phyloP scores from a whole-genome alignment of 2,329 filamentous ascomycete genomes.

The Chaetomiaceae sp. region DNA sequence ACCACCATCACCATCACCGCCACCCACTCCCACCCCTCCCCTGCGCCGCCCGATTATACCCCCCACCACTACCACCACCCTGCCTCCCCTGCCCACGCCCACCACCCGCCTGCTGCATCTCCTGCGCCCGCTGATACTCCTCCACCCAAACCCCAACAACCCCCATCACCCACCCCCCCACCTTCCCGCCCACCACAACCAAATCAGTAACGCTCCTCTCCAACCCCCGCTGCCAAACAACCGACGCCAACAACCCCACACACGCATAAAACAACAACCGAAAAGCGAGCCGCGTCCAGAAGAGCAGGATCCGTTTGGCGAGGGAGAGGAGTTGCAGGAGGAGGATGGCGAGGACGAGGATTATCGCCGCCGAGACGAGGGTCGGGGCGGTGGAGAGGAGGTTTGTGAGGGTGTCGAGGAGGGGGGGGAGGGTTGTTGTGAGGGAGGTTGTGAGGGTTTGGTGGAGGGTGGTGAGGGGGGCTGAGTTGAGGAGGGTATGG shows the following conservation, averaged over 20 bases:
- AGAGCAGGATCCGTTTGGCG: constrained; percentile 67
- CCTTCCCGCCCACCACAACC: constrained; percentile 38
- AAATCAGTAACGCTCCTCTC: constrained; percentile 60
- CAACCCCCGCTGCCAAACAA: constrained; percentile 61
- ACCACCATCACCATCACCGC: neutral
- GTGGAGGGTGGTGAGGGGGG: constrained; percentile 16
- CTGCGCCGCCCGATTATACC: neutral
- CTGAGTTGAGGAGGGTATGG: constrained; percentile 16
- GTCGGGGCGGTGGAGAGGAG: constrained; percentile 38
- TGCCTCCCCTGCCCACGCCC: neutral
- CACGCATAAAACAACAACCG: constrained; percentile 60
- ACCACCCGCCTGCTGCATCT: constrained; percentile 6
- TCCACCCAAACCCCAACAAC: constrained; percentile 51
- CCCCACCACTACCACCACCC: neutral
- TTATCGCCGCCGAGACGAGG: constrained; percentile 40
- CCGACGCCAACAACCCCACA: constrained; percentile 49
- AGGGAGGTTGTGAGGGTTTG: constrained; percentile 45
- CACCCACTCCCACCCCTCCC: neutral
- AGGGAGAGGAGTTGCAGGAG: constrained; percentile 64
- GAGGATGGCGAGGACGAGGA: constrained; percentile 52
- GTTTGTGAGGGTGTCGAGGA: constrained; percentile 19
- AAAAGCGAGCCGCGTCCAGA: constrained; percentile 66
- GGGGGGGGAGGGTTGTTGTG: constrained; percentile 41
- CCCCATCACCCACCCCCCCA: constrained; percentile 43
- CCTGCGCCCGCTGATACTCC: constrained; percentile 52